Percentiles rank a stretch among this genome's conserved stretches.
phyloP scores from a whole-genome alignment of 1,284 basidiomycete species.

The Pulveroboletus sp. region DNA sequence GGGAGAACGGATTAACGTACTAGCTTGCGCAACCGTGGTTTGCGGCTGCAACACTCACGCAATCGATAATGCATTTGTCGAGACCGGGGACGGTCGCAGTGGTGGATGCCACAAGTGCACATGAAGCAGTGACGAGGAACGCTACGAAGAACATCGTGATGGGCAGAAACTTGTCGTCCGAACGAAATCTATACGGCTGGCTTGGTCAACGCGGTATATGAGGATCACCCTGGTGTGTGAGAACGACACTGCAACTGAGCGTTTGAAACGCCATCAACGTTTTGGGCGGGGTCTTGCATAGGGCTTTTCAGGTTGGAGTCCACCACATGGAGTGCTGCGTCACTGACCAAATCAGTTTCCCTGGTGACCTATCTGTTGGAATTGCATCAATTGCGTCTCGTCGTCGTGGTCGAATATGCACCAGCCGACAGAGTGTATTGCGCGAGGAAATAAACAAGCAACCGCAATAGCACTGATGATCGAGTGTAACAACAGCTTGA shows the following conservation, averaged over 20 bases:
- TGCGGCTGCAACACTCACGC: slow-evolving; percentile 1
- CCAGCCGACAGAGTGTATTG: background rate
- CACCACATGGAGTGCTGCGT: background rate
- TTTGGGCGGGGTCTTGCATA: no score
- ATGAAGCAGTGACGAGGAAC: slow-evolving; percentile 9
- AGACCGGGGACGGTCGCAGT: background rate
- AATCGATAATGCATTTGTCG: slow-evolving; percentile 10
- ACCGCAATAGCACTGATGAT: background rate
- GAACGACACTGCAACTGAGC: no score
- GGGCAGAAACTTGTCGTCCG: no score
- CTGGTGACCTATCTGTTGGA: background rate
- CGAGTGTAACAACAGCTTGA: background rate
- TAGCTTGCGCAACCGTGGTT: slow-evolving; percentile 8
- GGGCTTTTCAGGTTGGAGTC: background rate
- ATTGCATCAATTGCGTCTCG: background rate
- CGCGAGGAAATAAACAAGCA: background rate
- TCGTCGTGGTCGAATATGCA: background rate
- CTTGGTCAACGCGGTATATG: background rate
- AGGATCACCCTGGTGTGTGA: background rate
- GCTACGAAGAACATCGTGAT: slow-evolving; percentile 16
- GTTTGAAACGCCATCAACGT: background rate
- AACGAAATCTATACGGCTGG: no score
- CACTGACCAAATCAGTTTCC: background rate
- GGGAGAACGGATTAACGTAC: slow-evolving; percentile 9
- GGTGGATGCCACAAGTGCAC: slow-evolving; percentile 1